Evolutionary conservation across 108 stramenopile genomes (phyloP), one percentile per base, ranked within the genome.

Genomic region (Discostella stelligeroides): DNA sequence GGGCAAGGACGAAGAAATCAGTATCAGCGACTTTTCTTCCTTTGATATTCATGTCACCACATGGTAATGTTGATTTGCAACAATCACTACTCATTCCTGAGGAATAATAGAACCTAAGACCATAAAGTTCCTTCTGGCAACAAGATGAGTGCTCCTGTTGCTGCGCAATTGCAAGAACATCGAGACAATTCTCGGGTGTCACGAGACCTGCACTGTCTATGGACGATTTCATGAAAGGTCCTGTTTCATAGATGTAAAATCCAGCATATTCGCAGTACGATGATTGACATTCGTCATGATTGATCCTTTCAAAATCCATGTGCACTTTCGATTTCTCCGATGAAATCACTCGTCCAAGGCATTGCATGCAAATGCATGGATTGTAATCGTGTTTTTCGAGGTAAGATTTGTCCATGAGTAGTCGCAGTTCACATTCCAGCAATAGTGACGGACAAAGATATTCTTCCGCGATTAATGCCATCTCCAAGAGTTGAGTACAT

Each of bases 401-500:
- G 20, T 21, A 21, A 17, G 58, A 30, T 20, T 20, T 11, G 17
- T 54, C 14, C 28, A 29, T 55, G 7, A 90, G 49, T 12, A 93
- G 58, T 39, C 89, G 62, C 77, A 93, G 86, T 63, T 89, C 92
- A 40, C 84, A 85, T 68, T 93, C 89, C 46, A 84, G 62, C n/a
- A 81, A 38, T 13, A 93, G 63, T 13, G 86, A 75, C 8, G 81
- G 85, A 46, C 83, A 83, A 20, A 93, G 60, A 61, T 80, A 90
- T 60, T 93, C 89, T 80, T 90, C 88, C 10, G 86, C 89, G 30
- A 93, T 23, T 7, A 87, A 17, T 55, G 86, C 77, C n/a, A 90
- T 54, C 11, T 90, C 86, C 39, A 90, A 56, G 7, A 93, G 68
- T 25, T 86, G 82, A 53, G 68, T 48, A 51, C 81, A 82, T 34